Evolutionary conservation across 768 basidiomycete species (phyloP).

Genomic region (Russula olivacea): DNA sequence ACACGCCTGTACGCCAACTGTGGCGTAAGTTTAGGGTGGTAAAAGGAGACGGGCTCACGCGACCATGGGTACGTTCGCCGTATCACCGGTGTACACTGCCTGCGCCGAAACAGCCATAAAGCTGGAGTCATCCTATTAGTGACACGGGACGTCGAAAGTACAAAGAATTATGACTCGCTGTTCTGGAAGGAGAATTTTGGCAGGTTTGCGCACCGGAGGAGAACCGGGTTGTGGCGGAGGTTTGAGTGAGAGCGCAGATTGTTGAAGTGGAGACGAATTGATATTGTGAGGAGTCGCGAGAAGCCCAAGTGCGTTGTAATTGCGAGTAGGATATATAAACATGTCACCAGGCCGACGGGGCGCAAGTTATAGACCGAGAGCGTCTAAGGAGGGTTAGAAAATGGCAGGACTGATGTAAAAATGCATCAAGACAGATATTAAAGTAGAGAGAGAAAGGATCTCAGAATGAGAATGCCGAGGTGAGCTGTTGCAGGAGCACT

Average conservation of each 20-base stretch:
- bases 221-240: not conserved
- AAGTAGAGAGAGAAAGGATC: constrained; percentile 6
- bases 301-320: constrained; percentile 11
- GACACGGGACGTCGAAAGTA: constrained; percentile 11
- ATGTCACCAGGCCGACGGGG: constrained; percentile 17
- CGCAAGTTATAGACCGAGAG: constrained; percentile 7
- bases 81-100: constrained; percentile 39
- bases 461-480: constrained; percentile 13
- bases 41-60: constrained; percentile 37
- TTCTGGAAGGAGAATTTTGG: constrained; percentile 30
- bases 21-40: not conserved
- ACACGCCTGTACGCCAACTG: constrained; percentile 38
- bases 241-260: not conserved
- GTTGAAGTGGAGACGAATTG: constrained; percentile 2
- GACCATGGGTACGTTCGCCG: constrained; percentile 44
- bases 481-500: constrained; percentile 11
- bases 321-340: constrained; percentile 16
- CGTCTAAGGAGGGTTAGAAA: constrained; percentile 4
- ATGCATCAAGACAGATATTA: constrained; percentile 8
- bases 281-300: not conserved
- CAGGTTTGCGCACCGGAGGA: constrained; percentile 20
- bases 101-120: constrained; percentile 45
- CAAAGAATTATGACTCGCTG: constrained; percentile 20
- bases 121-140: constrained; percentile 28
- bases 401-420: constrained; percentile 11